Evolutionary conservation across 768 basidiomycete species (phyloP), one percentile per base, ranked within the genome.

Genomic region (Boletus rubroflammeus): DNA sequence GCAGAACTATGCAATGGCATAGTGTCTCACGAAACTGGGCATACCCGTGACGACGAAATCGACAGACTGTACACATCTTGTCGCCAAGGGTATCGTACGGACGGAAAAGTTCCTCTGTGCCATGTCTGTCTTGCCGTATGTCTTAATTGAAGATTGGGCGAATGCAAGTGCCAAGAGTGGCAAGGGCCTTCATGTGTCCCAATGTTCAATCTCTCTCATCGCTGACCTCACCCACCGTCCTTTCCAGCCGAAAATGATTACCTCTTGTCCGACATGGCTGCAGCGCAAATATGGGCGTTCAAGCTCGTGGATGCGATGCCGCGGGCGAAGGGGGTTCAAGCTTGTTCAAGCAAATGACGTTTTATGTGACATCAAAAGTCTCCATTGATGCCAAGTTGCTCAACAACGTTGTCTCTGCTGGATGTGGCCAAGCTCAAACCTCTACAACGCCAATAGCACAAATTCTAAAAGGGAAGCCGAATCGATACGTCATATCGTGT

Each of bases 31-130:
- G 1, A 83, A 81, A 61, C 68, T 94, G 0, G 91, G 91, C 0
- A 85, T 81, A 7, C 83, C 79, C 58, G 73, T 84, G 51, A 82
- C 83, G 7, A 76, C 78, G 2, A 79, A 82, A 32, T 75, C 86
- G 0, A 64, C 70, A 1, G 84, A 90, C 50, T 91, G 87, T 62
- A 96, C 92, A 0, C 90, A 95, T 71, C 77, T 97, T 10, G 68
- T 96, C 43, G 81, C 83, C 11, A 80, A 78, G 32, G 75, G 76
- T 26, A 75, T 95, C 25, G 82, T 85, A 6, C 81, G 93, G 5
- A 96, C 94, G 1, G 89, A 93, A 65, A 96, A 95, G 67, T 88
- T 96, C 65, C 76, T 96, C 0, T 84, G 83, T 61, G 90, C 90
- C 0, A 73, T 96, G 59, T 77, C 88, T 0, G 70, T 69, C 1